phyloP scores from a whole-genome alignment of 306 rosid species.

The Cajanus cajan region DNA sequence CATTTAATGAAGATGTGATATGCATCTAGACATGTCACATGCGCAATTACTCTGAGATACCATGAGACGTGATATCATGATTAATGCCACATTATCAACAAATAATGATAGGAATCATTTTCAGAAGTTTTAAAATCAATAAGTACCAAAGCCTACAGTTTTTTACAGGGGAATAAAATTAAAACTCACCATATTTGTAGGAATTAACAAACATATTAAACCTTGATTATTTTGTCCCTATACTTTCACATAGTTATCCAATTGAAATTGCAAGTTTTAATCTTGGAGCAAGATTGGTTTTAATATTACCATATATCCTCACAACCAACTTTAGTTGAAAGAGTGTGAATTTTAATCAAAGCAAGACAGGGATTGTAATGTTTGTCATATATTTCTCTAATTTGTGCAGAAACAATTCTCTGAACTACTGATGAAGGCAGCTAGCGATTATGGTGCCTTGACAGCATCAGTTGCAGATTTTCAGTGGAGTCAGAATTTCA shows the following conservation, averaged over 20 bases:
- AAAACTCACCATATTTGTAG: neutral
- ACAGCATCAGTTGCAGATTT: conserved; percentile 94
- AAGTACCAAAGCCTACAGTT: neutral
- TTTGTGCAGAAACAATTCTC: conserved; percentile 89
- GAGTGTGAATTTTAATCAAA: neutral
- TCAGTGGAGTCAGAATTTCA: conserved; percentile 98
- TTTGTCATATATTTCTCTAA: conserved; percentile 35
- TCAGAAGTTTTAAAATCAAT: neutral
- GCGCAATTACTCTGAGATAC: neutral
- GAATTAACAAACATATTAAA: neutral
- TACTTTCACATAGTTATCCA: neutral
- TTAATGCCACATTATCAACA: neutral
- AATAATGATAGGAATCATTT: neutral
- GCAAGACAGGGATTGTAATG: conserved; percentile 17
- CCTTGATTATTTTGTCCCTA: neutral
- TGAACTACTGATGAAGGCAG: conserved; percentile 93
- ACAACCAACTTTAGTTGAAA: neutral
- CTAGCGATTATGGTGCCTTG: conserved; percentile 94
- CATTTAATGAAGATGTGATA: neutral
- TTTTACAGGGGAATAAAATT: neutral
- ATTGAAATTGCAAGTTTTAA: neutral
- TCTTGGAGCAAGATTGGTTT: neutral
- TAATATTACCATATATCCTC: neutral
- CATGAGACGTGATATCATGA: neutral
- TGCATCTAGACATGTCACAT: neutral